A percentile compares a stretch with the other conserved stretches of the same genome.
Evolutionary conservation across 2,329 filamentous ascomycete species (phyloP).

Genomic region (Alternaria postmessia): DNA sequence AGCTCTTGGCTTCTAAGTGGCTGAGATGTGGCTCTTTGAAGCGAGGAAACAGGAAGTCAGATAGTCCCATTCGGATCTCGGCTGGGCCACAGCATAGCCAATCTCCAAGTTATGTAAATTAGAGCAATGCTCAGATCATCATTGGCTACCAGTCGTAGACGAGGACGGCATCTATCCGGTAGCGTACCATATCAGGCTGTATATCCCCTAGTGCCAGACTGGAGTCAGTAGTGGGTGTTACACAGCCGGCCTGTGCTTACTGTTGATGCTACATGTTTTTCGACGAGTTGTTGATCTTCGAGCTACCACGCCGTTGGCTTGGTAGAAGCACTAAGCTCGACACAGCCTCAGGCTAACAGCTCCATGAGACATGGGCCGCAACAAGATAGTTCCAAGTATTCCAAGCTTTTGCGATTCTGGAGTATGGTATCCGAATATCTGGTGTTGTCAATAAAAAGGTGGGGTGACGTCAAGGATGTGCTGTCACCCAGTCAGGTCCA

Average conservation of each 20-base stretch:
- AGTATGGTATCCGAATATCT: not conserved
- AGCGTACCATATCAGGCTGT: not conserved
- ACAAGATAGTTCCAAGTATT: not conserved
- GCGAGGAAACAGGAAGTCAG: not conserved
- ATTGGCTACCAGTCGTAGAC: slow-evolving; percentile 1
- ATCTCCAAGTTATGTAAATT: not conserved
- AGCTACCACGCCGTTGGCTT: not conserved
- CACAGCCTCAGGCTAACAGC: not conserved
- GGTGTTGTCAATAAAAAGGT: slow-evolving; percentile 4
- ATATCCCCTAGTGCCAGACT: not conserved
- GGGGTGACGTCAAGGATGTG: slow-evolving; percentile 16
- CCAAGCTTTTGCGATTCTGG: not conserved
- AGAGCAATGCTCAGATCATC: not conserved
- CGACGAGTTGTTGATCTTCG: not conserved
- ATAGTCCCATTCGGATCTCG: slow-evolving; percentile 1
- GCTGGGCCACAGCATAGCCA: slow-evolving; percentile 9
- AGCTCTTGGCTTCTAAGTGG: not conserved
- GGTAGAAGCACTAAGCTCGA: not conserved
- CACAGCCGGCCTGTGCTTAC: not conserved
- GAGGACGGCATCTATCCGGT: not conserved
- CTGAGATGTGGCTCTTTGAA: not conserved
- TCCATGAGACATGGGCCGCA: not conserved
- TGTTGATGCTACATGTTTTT: not conserved
- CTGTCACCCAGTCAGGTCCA: slow-evolving; percentile 1
- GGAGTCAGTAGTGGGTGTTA: not conserved